Percentiles rank a stretch among this genome's conserved stretches.
phyloP scores from a whole-genome alignment of 2,329 filamentous ascomycete species.

The Biscogniauxia mediterranea region DNA sequence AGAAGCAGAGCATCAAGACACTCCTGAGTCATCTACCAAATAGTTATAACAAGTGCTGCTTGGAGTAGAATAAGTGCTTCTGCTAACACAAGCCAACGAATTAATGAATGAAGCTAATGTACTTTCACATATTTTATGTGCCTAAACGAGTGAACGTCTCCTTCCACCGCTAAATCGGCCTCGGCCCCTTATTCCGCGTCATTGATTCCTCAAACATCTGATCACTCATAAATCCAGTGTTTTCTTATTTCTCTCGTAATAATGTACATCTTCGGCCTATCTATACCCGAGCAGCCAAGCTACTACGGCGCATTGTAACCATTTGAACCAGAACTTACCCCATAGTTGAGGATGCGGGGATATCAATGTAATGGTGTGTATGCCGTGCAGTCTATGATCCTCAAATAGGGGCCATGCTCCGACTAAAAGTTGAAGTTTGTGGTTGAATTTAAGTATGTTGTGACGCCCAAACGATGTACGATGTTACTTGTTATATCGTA shows the following conservation, averaged over 20 bases:
- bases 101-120: too few relatives aligned
- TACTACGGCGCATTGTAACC: background rate
- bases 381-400: background rate
- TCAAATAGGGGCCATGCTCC: background rate
- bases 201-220: too few relatives aligned
- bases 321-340: conserved; percentile 9
- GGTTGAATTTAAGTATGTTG: background rate
- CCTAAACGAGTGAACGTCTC: too few relatives aligned
- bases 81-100: too few relatives aligned
- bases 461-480: background rate
- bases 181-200: too few relatives aligned
- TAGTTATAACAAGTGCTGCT: background rate
- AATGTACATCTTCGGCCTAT: background rate
- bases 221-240: too few relatives aligned
- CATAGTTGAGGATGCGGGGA: conserved; percentile 11
- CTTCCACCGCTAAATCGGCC: too few relatives aligned
- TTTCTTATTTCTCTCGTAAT: background rate
- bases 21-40: background rate
- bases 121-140: too few relatives aligned
- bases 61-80: too few relatives aligned
- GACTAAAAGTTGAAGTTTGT: background rate
- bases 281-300: background rate
- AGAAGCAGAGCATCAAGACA: conserved; percentile 12
- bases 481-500: background rate
- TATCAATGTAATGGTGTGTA: background rate